These are phyloP conservation scores for Chaetothyriales sp. DNA, from an alignment of 2,329 filamentous ascomycete species.

Conservation along the genomic window DNA sequence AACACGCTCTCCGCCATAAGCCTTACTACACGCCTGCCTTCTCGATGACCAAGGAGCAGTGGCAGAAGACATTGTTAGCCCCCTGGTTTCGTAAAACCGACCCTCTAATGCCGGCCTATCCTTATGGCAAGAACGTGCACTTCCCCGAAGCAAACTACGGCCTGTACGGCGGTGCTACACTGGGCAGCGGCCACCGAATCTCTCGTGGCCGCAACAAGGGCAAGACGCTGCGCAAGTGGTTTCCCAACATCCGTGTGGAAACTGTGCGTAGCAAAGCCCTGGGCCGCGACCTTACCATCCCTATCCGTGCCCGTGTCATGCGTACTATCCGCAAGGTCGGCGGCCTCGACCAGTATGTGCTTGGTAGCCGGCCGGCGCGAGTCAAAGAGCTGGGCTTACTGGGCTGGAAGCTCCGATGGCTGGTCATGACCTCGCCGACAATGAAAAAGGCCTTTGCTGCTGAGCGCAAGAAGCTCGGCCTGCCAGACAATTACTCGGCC, in stretches of 20 bases:
- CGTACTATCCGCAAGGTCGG: constrained; percentile 63
- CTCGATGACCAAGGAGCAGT: constrained; percentile 7
- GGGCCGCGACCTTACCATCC: constrained; percentile 28
- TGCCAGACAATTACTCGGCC: constrained; percentile 36
- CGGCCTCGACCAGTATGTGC: constrained; percentile 79
- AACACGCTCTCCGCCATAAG: not conserved
- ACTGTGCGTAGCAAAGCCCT: constrained; percentile 32
- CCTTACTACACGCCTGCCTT: not conserved
- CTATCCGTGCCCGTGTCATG: constrained; percentile 31
- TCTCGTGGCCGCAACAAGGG: constrained; percentile 34
- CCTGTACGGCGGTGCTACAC: constrained; percentile 31
- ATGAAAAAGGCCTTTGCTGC: constrained; percentile 51
- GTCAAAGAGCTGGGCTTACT: constrained; percentile 76
- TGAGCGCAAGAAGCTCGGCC: constrained; percentile 50
- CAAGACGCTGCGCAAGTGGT: constrained; percentile 35
- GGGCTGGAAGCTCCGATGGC: constrained; percentile 82
- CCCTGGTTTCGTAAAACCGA: constrained; percentile 10
- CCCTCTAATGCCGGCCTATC: constrained; percentile 29
- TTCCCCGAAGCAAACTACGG: constrained; percentile 34
- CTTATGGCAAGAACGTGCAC: constrained; percentile 28
- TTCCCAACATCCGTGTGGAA: constrained; percentile 34
- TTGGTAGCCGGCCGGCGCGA: constrained; percentile 61
- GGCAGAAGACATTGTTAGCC: constrained; percentile 9
- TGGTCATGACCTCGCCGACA: constrained; percentile 62
- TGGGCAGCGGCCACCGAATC: constrained; percentile 37